Conservation (phyloP, 139 green algal species). For the Spirogloea muscicola region DNA sequence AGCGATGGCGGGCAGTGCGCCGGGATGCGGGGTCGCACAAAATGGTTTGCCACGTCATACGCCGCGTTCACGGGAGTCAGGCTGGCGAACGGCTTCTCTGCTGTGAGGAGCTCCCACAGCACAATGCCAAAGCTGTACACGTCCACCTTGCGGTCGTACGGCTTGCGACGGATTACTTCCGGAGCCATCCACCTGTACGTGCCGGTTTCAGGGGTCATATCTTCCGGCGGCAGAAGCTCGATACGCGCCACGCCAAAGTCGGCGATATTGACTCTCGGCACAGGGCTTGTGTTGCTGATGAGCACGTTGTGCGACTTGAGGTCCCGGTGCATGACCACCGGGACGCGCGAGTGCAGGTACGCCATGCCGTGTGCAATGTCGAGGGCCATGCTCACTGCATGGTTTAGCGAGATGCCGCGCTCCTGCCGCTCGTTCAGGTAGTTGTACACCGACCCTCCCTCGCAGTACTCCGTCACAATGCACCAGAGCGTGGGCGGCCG, state of each 20-base stretch:
- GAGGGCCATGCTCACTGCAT: constrained; percentile 37
- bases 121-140: constrained; percentile 87
- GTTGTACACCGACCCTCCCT: constrained; percentile 17
- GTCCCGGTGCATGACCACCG: constrained; percentile 79
- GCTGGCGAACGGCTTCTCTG: constrained; percentile 46
- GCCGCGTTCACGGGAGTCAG: constrained; percentile 63
- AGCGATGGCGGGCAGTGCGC: neutral
- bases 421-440: constrained; percentile 6
- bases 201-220: constrained; percentile 14
- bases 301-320: constrained; percentile 65
- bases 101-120: constrained; percentile 89
- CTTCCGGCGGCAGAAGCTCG: constrained; percentile 9
- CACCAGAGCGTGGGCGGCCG: constrained; percentile 4
- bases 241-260: constrained; percentile 62
- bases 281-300: constrained; percentile 59
- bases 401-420: neutral
- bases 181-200: constrained; percentile 75
- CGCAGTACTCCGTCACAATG: constrained; percentile 45
- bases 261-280: constrained; percentile 66
- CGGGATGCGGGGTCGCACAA: constrained; percentile 4
- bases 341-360: constrained; percentile 73
- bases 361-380: constrained; percentile 47
- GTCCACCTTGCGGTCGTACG: constrained; percentile 57
- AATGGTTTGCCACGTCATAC: constrained; percentile 62
- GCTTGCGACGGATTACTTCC: constrained; percentile 51